Conservation (phyloP, 805 yeast genomes). For the Metschnikowia kofuensis region DNA sequence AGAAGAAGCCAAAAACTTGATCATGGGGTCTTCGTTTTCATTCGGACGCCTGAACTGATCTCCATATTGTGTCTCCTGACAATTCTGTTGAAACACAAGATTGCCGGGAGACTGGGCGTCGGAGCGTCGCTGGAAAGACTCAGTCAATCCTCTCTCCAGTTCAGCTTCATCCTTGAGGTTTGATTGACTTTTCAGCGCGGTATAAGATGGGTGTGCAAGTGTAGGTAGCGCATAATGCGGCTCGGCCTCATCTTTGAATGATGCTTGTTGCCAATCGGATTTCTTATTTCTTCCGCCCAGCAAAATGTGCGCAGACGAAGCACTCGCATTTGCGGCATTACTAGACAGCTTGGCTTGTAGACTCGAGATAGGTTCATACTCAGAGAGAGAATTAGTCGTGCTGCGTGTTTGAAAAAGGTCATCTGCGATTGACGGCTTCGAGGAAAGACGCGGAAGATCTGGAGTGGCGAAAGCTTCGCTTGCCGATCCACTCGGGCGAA, state of each 20-base stretch:
- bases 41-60: neutral
- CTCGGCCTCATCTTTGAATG: neutral
- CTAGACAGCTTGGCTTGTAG: neutral
- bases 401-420: neutral
- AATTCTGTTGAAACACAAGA: neutral
- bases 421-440: neutral
- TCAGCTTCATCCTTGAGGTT: neutral
- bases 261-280: neutral
- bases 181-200: neutral
- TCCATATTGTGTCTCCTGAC: neutral
- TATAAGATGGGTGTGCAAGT: conserved; percentile 9
- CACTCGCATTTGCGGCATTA: neutral
- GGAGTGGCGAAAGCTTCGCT: neutral
- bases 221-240: conserved; percentile 17
- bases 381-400: neutral
- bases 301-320: neutral
- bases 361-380: no score
- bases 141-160: neutral
- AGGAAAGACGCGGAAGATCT: neutral
- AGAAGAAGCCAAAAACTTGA: conserved; percentile 34
- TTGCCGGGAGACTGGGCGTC: neutral
- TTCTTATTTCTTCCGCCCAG: conserved; percentile 1
- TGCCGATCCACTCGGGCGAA: neutral
- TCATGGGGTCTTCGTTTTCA: conserved; percentile 31
- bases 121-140: neutral